Evolutionary conservation across 2,329 filamentous ascomycete species (phyloP).

Genomic region (Escovopsis sp.): DNA sequence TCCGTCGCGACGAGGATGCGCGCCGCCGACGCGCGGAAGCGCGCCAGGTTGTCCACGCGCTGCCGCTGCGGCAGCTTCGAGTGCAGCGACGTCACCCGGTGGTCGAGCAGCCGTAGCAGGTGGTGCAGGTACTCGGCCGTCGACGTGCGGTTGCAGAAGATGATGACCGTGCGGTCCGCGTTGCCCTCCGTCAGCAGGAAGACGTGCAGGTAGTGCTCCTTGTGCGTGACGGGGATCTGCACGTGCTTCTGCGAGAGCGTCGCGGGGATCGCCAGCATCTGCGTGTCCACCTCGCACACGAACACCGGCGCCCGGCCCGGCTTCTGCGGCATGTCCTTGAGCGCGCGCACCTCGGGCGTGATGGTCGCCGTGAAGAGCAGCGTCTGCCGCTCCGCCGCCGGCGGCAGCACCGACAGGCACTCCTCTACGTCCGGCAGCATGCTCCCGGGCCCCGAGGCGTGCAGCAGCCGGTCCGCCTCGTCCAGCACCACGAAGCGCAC

Average conservation of each 20-base stretch:
- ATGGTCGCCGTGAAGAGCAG: constrained; percentile 93
- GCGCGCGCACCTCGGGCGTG: constrained; percentile 74
- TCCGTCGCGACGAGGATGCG: constrained; percentile 89
- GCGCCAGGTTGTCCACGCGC: constrained; percentile 71
- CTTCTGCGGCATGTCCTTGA: constrained; percentile 61
- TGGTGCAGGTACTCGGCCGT: constrained; percentile 86
- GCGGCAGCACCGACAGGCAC: constrained; percentile 68
- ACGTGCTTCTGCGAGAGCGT: constrained; percentile 75
- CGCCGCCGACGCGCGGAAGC: constrained; percentile 80
- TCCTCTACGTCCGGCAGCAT: constrained; percentile 93
- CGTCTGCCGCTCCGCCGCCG: constrained; percentile 68
- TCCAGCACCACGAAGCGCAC: constrained; percentile 83
- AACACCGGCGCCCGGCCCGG: constrained; percentile 63
- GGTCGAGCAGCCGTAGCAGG: constrained; percentile 67
- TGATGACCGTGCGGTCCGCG: constrained; percentile 60
- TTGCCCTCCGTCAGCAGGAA: constrained; percentile 71
- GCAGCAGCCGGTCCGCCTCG: constrained; percentile 81
- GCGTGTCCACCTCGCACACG: constrained; percentile 74
- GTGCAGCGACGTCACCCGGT: constrained; percentile 84
- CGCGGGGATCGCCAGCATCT: constrained; percentile 58
- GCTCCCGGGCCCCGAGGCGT: constrained; percentile 55
- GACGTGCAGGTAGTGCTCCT: constrained; percentile 86
- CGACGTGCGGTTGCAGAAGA: constrained; percentile 85
- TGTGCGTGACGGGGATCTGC: constrained; percentile 78
- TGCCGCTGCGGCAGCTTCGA: constrained; percentile 74